Percentiles rank a stretch among this genome's conserved stretches.
Evolutionary conservation across 2,329 filamentous ascomycete genomes (phyloP).

Genomic region (Claviceps sp.): DNA sequence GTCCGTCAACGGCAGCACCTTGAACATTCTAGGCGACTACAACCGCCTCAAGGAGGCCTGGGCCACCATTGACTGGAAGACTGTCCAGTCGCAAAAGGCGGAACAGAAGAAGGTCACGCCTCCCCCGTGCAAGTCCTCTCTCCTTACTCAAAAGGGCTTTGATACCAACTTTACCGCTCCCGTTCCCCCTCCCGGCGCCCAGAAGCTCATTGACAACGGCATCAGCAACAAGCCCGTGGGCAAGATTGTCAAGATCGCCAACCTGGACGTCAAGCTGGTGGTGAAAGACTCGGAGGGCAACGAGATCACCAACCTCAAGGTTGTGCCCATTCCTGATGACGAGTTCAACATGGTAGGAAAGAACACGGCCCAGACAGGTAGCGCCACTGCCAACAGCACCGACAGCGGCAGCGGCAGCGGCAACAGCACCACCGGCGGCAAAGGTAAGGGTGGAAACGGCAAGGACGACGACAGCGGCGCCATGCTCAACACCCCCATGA

Average conservation of each 20-base stretch:
- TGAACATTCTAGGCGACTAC: conserved; percentile 50
- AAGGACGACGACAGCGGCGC: conserved; percentile 15
- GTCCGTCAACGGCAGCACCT: conserved; percentile 42
- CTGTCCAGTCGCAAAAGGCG: conserved; percentile 50
- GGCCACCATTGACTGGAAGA: conserved; percentile 56
- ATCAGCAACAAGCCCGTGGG: conserved; percentile 50
- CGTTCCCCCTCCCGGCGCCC: conserved; percentile 49
- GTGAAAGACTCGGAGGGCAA: conserved; percentile 29
- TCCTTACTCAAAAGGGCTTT: conserved; percentile 60
- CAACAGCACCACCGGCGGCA: conserved; percentile 9
- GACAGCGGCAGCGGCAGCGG: conserved; percentile 6
- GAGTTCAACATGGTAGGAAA: conserved; percentile 32
- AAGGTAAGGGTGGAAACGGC: conserved; percentile 3
- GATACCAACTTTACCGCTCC: conserved; percentile 70
- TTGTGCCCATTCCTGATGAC: conserved; percentile 31
- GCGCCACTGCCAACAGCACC: conserved; percentile 8
- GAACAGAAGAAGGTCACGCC: conserved; percentile 35
- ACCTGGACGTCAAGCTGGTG: conserved; percentile 41
- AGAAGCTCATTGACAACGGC: conserved; percentile 64
- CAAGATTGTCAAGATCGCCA: conserved; percentile 54
- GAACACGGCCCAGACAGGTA: conserved; percentile 25
- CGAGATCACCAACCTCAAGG: conserved; percentile 30
- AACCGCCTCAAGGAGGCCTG: conserved; percentile 65
- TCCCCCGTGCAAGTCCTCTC: conserved; percentile 48
- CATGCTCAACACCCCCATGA: conserved; percentile 16